Conservation (phyloP, 2,329 filamentous ascomycete species). For the Cordyceps tenuipes region DNA sequence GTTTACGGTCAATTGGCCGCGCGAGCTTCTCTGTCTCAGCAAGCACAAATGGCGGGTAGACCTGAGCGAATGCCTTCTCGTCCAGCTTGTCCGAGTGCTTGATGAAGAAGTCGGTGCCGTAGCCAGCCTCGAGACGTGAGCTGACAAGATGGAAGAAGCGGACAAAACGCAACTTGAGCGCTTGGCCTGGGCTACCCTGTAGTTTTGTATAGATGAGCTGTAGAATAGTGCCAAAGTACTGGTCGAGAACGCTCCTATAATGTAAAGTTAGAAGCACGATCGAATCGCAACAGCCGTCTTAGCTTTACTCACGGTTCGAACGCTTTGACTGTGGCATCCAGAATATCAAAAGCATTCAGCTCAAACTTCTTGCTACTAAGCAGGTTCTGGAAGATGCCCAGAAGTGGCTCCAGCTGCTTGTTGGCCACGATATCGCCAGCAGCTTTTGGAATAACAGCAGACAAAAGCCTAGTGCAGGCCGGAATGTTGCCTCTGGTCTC, state of each 20-base stretch:
- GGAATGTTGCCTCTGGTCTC: constrained; percentile 89
- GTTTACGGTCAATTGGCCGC: constrained; percentile 83
- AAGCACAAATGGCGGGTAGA: constrained; percentile 83
- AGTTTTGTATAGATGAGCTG: constrained; percentile 73
- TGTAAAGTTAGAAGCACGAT: constrained; percentile 18
- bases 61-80: constrained; percentile 66
- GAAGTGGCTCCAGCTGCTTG: constrained; percentile 75
- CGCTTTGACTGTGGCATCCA: constrained; percentile 69
- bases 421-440: constrained; percentile 63
- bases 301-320: constrained; percentile 56
- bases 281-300: background rate
- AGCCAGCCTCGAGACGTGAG: constrained; percentile 66
- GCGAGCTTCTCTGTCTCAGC: constrained; percentile 82
- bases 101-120: constrained; percentile 90
- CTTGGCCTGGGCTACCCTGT: constrained; percentile 62
- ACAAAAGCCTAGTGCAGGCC: constrained; percentile 75
- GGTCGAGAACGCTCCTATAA: constrained; percentile 53
- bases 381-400: constrained; percentile 95
- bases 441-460: constrained; percentile 74
- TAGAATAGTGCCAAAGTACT: constrained; percentile 73
- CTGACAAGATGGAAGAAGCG: constrained; percentile 92
- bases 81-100: constrained; percentile 75
- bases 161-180: constrained; percentile 77
- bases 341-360: constrained; percentile 76
- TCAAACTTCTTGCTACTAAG: constrained; percentile 77